These are phyloP conservation scores for Arachis hypogaea DNA, from an alignment of 306 rosid species.

Conservation along the genomic window DNA sequence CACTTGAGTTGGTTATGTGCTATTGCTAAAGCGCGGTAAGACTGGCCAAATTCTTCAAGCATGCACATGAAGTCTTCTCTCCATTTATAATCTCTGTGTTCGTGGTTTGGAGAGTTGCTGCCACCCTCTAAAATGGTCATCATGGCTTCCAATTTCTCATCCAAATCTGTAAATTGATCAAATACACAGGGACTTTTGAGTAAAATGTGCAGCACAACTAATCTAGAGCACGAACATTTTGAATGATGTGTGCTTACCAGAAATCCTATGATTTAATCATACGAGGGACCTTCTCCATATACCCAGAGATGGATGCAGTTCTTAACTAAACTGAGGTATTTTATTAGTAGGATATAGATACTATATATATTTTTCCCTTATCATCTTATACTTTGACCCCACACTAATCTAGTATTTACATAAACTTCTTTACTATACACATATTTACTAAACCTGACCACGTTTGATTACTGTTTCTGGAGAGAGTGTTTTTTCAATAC, in stretches of 20 bases:
- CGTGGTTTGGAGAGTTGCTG: slow-evolving; percentile 34
- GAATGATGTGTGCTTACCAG: neutral
- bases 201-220: slow-evolving; percentile 30
- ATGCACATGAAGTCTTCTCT: slow-evolving; percentile 36
- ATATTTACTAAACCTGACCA: neutral
- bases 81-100: slow-evolving; percentile 32
- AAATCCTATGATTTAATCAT: slow-evolving; percentile 10
- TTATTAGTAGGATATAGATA: slow-evolving; percentile 5
- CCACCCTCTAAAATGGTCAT: slow-evolving; percentile 40
- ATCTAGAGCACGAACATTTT: slow-evolving; percentile 16
- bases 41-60: slow-evolving; percentile 51
- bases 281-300: neutral
- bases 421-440: too few species aligned
- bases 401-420: too few species aligned
- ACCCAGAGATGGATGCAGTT: too few species aligned
- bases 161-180: slow-evolving; percentile 44
- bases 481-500: neutral
- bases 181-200: slow-evolving; percentile 29
- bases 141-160: slow-evolving; percentile 46
- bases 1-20: slow-evolving; percentile 44
- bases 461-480: slow-evolving; percentile 12
- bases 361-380: too few species aligned
- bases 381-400: too few species aligned
- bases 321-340: neutral
- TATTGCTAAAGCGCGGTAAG: slow-evolving; percentile 47